These are phyloP conservation scores for Suhomyces panamericanus DNA, from an alignment of 1,139 yeast species.

Conservation along the genomic window DNA sequence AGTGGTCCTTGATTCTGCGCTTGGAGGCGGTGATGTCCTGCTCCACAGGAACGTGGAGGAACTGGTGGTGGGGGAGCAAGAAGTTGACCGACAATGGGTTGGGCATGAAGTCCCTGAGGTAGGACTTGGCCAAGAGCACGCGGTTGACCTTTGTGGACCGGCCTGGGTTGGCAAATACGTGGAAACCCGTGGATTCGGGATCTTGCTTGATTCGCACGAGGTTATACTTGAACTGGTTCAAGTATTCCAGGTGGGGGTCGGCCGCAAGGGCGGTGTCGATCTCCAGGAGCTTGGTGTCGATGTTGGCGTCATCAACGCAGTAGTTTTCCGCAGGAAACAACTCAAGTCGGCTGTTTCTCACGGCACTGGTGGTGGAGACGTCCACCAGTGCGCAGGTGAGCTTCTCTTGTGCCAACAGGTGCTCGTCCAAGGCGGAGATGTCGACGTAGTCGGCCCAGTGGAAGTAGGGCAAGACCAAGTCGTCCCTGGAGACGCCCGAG, in stretches of 20 bases:
- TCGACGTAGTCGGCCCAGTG: conserved; percentile 43
- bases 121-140: conserved; percentile 38
- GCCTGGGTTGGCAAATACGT: conserved; percentile 35
- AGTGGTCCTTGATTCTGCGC: conserved; percentile 7
- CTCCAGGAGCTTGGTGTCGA: conserved; percentile 14
- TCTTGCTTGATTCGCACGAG: conserved; percentile 8
- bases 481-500: neutral
- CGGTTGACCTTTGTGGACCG: conserved; percentile 30
- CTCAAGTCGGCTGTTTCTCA: conserved; percentile 21
- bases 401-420: conserved; percentile 19
- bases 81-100: conserved; percentile 41
- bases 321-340: conserved; percentile 20
- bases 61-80: conserved; percentile 19
- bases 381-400: conserved; percentile 25
- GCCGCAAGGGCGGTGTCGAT: neutral
- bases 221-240: conserved; percentile 7
- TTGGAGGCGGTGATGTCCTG: conserved; percentile 13
- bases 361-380: conserved; percentile 18
- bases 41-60: conserved; percentile 15
- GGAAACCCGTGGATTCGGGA: conserved; percentile 35
- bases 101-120: conserved; percentile 45
- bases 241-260: neutral
- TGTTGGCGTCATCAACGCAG: conserved; percentile 32
- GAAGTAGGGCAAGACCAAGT: conserved; percentile 26
- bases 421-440: conserved; percentile 26